phyloP scores from a whole-genome alignment of 257 asterid species.

The Thymus quinquecostatus region DNA sequence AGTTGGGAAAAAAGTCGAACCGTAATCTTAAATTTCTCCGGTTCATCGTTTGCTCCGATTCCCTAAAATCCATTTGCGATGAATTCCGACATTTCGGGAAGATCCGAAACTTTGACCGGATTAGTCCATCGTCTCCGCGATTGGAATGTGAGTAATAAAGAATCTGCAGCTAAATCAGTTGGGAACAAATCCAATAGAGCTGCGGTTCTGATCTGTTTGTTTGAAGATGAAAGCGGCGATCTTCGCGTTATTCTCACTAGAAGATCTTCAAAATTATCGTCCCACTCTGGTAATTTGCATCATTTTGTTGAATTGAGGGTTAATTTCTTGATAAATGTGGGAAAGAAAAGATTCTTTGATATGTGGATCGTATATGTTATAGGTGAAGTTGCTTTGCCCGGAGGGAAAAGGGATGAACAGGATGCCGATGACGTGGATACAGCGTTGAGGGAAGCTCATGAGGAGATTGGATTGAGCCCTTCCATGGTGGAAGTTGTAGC shows the following conservation, averaged over 20 bases:
- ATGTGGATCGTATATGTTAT: slow-evolving; percentile 3
- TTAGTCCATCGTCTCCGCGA: slow-evolving; percentile 58
- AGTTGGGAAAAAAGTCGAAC: too few species aligned
- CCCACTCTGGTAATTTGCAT: slow-evolving; percentile 62
- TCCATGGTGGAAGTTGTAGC: slow-evolving; percentile 66
- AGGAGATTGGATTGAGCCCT: slow-evolving; percentile 86
- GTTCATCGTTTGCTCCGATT: not conserved
- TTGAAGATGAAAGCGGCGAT: slow-evolving; percentile 57
- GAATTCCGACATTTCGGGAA: slow-evolving; percentile 37
- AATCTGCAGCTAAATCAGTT: slow-evolving; percentile 18
- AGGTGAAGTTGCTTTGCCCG: slow-evolving; percentile 95
- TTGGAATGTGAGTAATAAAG: slow-evolving; percentile 1
- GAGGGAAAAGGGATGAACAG: slow-evolving; percentile 70
- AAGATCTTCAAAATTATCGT: slow-evolving; percentile 68
- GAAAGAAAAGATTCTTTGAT: not conserved
- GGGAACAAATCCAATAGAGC: slow-evolving; percentile 44
- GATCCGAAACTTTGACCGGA: slow-evolving; percentile 46
- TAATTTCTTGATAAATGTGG: not conserved
- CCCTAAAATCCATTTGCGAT: slow-evolving; percentile 17
- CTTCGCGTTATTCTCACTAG: slow-evolving; percentile 84
- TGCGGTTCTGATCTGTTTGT: slow-evolving; percentile 78
- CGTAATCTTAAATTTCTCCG: not conserved
- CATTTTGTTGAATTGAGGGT: not conserved
- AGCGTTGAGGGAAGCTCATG: slow-evolving; percentile 85
- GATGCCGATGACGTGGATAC: slow-evolving; percentile 63